Evolutionary conservation across 257 asterid species (phyloP).

Genomic region (Scutellaria galericulata): DNA sequence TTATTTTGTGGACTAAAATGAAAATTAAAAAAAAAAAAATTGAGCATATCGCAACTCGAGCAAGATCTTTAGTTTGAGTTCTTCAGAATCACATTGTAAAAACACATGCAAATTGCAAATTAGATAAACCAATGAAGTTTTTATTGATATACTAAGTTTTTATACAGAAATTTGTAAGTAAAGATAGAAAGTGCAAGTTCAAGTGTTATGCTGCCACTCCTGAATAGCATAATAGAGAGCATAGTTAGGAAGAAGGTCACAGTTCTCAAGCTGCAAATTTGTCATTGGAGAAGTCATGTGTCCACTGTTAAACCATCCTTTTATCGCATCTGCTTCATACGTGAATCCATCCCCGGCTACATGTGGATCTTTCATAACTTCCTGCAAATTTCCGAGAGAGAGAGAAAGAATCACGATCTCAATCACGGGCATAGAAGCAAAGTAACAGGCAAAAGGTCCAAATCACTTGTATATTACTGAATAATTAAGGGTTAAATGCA

Average conservation of each 20-base stretch:
- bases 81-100: no score
- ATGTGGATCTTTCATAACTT: slow-evolving; percentile 89
- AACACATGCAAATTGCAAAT: no score
- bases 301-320: slow-evolving; percentile 89
- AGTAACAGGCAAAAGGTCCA: not conserved
- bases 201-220: slow-evolving; percentile 76
- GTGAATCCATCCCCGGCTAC: slow-evolving; percentile 95
- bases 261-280: slow-evolving; percentile 72
- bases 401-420: not conserved
- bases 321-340: slow-evolving; percentile 87
- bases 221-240: slow-evolving; percentile 91
- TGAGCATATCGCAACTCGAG: no score
- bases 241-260: slow-evolving; percentile 82
- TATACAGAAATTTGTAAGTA: not conserved
- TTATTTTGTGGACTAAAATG: no score
- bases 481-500: no score
- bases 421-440: not conserved
- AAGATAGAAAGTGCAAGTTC: slow-evolving; percentile 2
- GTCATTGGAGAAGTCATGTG: slow-evolving; percentile 95
- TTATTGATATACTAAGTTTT: not conserved
- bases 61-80: no score
- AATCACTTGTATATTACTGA: no score
- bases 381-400: slow-evolving; percentile 49
- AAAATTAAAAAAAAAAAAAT: no score
- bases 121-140: not conserved